Evolutionary conservation across 345 rosid species (phyloP), one percentile per base, ranked within the genome.

Genomic region (Populus euphratica): DNA sequence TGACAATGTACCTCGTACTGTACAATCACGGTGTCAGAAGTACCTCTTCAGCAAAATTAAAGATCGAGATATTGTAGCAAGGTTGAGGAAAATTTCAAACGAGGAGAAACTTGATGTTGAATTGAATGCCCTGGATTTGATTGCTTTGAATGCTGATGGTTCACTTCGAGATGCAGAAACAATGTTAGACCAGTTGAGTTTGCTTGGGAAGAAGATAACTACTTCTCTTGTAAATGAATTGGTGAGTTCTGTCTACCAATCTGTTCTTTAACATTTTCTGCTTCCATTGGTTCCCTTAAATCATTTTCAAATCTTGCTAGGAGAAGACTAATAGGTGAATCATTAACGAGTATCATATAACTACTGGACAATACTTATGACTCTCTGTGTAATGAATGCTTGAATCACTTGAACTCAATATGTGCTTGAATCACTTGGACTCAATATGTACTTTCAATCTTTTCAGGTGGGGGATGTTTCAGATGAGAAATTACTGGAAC

Each of bases 111-210:
- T 96, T 77, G 94, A 96, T 76, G 96, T 92, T 62, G 99, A 96
- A 73, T 80, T 79, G 5, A 97, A 92, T 78, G 98, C 99, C n/a
- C 77, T 96, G 80, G 96, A 96, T 76, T 83, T 96, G 83, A 93
- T 96, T 85, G 94, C 99, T 83, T 75, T 89, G 79, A 96, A 90
- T 77, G 96, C 98, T 13, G 98, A 92, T 81, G 99, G 99, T 65
- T 96, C 99, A 33, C 97, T 96, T 76, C 96, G 96, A 73, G 99
- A 96, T 85, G 98, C 98, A 29, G 99, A 96, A 85, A 92, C 97
- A 41, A 92, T 96, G 97, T 82, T 96, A 78, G 99, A 96, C 83
- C 99, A 96, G 86, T 84, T 96, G 84, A 93, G 98, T 83, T 86
- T 96, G 85, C 86, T 96, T 33, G 99, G 99, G 73, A 92, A 93